Evolutionary conservation across 2,329 filamentous ascomycete species (phyloP).

Genomic region (Dendryphion nanum): DNA sequence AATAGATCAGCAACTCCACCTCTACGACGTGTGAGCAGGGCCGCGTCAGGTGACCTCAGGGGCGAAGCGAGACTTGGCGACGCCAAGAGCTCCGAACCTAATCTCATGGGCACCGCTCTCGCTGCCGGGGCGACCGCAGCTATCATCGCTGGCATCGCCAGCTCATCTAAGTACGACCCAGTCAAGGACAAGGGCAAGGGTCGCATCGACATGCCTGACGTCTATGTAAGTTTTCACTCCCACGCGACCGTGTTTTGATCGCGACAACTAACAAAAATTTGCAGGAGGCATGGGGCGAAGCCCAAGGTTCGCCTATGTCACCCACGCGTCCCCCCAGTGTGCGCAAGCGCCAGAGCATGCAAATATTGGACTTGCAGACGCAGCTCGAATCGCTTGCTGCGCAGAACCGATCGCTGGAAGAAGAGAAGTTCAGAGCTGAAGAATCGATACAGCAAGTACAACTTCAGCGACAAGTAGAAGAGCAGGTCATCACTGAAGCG

Average conservation of each 20-base stretch:
- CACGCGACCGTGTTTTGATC: constrained; percentile 5
- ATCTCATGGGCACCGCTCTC: constrained; percentile 30
- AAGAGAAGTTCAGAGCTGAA: constrained; percentile 70
- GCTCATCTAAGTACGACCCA: constrained; percentile 65
- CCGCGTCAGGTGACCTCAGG: constrained; percentile 74
- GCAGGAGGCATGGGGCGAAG: constrained; percentile 92
- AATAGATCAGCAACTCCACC: constrained; percentile 63
- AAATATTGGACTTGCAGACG: constrained; percentile 83
- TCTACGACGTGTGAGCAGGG: constrained; percentile 66
- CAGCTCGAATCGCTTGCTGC: constrained; percentile 79
- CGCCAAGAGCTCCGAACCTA: constrained; percentile 33
- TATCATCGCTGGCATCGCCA: constrained; percentile 45
- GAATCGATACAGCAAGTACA: constrained; percentile 58
- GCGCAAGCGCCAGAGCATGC: constrained; percentile 96
- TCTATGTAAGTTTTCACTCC: constrained; percentile 71
- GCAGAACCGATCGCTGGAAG: constrained; percentile 78
- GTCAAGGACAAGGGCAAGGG: constrained; percentile 84
- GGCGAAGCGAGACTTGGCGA: constrained; percentile 44
- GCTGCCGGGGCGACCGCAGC: constrained; percentile 36
- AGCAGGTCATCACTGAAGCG: constrained; percentile 49
- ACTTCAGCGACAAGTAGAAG: constrained; percentile 54
- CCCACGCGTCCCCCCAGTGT: constrained; percentile 93
- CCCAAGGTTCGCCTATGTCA: constrained; percentile 83
- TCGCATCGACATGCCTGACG: constrained; percentile 79
- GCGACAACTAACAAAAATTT: constrained; percentile 23